phyloP scores from a whole-genome alignment of 192 early-diverging fungal genomes.

The Linnemannia elongata region DNA sequence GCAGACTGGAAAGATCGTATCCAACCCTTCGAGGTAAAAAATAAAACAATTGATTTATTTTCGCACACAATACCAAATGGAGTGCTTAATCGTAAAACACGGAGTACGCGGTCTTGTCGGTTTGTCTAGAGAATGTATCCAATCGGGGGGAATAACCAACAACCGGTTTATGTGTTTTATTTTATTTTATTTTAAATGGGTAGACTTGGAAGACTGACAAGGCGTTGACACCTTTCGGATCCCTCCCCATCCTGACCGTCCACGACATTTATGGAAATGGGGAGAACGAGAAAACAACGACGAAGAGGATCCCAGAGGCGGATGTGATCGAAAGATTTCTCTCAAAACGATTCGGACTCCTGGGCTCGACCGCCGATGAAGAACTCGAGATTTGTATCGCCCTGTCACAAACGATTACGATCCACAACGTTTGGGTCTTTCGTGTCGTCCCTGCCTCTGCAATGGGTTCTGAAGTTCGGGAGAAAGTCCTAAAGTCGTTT shows the following conservation, averaged over 20 bases:
- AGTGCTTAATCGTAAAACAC: background rate
- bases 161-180: background rate
- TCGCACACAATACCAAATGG: background rate
- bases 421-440: constrained; percentile 40
- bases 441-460: constrained; percentile 28
- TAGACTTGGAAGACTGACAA: constrained; percentile 61
- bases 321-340: constrained; percentile 41
- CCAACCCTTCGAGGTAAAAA: constrained; percentile 31
- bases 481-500: constrained; percentile 10
- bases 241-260: constrained; percentile 59
- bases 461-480: background rate
- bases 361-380: constrained; percentile 21
- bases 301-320: constrained; percentile 28
- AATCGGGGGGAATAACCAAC: background rate
- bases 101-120: background rate
- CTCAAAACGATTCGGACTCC: constrained; percentile 28
- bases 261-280: constrained; percentile 37
- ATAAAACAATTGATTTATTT: background rate
- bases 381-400: constrained; percentile 37
- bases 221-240: constrained; percentile 56
- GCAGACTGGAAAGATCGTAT: constrained; percentile 23
- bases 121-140: background rate
- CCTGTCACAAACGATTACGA: constrained; percentile 26
- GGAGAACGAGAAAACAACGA: constrained; percentile 5
- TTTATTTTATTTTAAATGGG: background rate